A percentile compares a stretch with the other conserved stretches of the same genome.
Evolutionary conservation across 2,329 filamentous ascomycete genomes (phyloP).

Genomic region (Arthrobotrys entomopaga): DNA sequence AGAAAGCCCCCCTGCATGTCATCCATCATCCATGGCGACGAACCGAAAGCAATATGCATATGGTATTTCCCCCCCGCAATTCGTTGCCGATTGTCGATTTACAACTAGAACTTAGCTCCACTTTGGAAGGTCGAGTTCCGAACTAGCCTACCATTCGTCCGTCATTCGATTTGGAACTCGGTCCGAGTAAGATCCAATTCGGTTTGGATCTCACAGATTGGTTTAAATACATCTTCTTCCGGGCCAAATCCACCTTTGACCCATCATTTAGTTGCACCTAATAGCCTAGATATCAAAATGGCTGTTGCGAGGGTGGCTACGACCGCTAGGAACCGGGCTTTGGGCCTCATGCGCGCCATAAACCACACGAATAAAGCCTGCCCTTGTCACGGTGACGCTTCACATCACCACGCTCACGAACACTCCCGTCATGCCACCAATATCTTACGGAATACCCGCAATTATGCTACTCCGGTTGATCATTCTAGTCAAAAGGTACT

Average conservation of each 20-base stretch:
- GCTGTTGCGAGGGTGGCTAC: slow-evolving; percentile 47
- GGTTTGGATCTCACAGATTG: no score
- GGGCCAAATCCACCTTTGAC: background rate
- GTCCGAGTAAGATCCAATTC: slow-evolving; percentile 11
- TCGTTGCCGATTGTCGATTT: slow-evolving; percentile 48
- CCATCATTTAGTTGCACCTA: no score
- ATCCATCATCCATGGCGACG: no score
- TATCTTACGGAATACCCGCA: slow-evolving; percentile 62
- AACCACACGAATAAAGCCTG: slow-evolving; percentile 66
- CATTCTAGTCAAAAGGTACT: slow-evolving; percentile 72
- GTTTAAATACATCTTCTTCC: no score
- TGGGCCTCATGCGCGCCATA: slow-evolving; percentile 50
- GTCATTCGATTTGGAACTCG: slow-evolving; percentile 11
- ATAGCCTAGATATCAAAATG: slow-evolving; percentile 12
- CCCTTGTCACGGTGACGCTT: slow-evolving; percentile 91
- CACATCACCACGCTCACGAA: slow-evolving; percentile 72
- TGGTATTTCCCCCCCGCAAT: slow-evolving; percentile 50
- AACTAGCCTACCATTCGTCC: background rate
- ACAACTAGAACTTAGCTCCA: slow-evolving; percentile 22
- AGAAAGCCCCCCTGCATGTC: no score
- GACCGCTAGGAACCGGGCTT: slow-evolving; percentile 41
- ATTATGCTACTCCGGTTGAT: slow-evolving; percentile 80
- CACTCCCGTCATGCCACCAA: slow-evolving; percentile 60
- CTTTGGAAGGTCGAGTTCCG: slow-evolving; percentile 5
- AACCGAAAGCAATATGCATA: no score